phyloP scores from a whole-genome alignment of 1,139 yeast genomes.

The Taphrina wiesneri region DNA sequence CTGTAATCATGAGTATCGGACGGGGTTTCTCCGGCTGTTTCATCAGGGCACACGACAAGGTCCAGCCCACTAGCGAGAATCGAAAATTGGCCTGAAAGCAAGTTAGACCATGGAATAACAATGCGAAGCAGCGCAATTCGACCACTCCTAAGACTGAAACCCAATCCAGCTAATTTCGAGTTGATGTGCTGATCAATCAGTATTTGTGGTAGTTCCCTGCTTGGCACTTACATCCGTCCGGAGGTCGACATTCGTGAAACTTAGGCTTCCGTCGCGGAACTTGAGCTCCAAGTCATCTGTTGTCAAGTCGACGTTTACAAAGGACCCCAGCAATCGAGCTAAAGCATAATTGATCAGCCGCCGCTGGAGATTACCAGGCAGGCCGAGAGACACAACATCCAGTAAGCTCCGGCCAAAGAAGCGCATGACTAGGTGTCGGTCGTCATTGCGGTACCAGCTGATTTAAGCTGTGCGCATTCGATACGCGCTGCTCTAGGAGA shows the following conservation, averaged over 20 bases:
- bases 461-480: neutral
- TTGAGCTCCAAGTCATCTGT: conserved; percentile 21
- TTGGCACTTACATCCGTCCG: conserved; percentile 7
- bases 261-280: conserved; percentile 5
- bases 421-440: neutral
- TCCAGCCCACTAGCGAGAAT: conserved; percentile 6
- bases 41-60: neutral
- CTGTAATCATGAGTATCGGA: neutral
- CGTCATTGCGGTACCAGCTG: neutral
- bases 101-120: conserved; percentile 21
- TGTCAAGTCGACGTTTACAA: conserved; percentile 5
- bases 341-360: conserved; percentile 24
- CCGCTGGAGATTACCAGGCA: conserved; percentile 14
- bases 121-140: conserved; percentile 4
- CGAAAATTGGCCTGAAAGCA: conserved; percentile 13
- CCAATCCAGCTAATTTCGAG: neutral
- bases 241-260: conserved; percentile 17
- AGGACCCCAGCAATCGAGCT: conserved; percentile 3
- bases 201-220: neutral
- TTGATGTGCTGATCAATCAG: conserved; percentile 8
- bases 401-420: conserved; percentile 6
- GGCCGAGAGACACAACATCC: conserved; percentile 4
- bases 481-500: neutral
- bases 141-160: conserved; percentile 7
- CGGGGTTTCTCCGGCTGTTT: neutral